These are phyloP conservation scores for Suillus alpinus DNA, from an alignment of 768 basidiomycete genomes.

Conservation along the genomic window DNA sequence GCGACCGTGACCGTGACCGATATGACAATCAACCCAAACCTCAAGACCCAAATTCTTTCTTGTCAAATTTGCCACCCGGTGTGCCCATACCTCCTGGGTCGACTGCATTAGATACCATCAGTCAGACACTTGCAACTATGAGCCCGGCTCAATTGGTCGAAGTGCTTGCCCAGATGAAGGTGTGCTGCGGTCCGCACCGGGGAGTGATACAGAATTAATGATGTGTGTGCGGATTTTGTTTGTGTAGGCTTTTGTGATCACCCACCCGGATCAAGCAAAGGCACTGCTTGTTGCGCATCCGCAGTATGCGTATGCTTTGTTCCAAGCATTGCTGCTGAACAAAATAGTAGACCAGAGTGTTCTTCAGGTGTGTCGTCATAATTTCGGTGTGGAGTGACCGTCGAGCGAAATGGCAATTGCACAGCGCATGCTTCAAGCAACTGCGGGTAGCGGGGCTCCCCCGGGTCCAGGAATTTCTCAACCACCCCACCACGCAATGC, in stretches of 20 bases:
- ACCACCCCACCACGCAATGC: conserved; percentile 31
- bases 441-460: conserved; percentile 27
- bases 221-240: conserved; percentile 6
- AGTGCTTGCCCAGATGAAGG: conserved; percentile 98
- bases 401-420: conserved; percentile 13
- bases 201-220: conserved; percentile 12
- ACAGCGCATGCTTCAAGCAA: conserved; percentile 52
- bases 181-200: conserved; percentile 35
- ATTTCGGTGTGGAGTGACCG: conserved; percentile 8
- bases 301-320: conserved; percentile 93
- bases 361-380: conserved; percentile 61
- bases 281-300: conserved; percentile 79
- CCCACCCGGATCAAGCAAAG: conserved; percentile 87
- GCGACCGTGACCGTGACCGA: conserved; percentile 47
- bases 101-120: conserved; percentile 79
- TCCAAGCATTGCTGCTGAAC: conserved; percentile 90
- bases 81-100: conserved; percentile 69
- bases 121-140: conserved; percentile 80
- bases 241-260: conserved; percentile 83
- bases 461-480: conserved; percentile 23
- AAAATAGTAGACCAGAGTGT: conserved; percentile 89
- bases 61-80: conserved; percentile 72
- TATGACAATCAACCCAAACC: conserved; percentile 27
- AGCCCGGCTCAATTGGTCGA: conserved; percentile 85
- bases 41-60: conserved; percentile 51